Conservation (phyloP, 345 rosid genomes). For the Cardamine resedifolia region DNA sequence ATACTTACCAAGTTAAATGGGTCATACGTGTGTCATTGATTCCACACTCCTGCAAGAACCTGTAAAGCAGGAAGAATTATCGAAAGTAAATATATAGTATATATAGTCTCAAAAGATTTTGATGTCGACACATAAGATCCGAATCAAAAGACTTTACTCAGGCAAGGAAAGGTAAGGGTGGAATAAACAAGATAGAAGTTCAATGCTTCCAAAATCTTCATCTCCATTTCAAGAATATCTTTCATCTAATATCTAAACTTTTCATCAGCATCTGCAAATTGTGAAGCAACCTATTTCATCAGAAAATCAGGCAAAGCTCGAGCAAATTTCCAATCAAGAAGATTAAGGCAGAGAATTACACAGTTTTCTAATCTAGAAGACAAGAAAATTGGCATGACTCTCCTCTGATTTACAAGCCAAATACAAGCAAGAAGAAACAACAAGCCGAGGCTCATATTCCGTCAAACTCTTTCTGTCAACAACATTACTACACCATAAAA, state of each 20-base stretch:
- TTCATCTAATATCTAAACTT: slow-evolving; percentile 76
- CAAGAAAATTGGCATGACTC: slow-evolving; percentile 86
- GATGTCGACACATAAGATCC: neutral
- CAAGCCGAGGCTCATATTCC: slow-evolving; percentile 91
- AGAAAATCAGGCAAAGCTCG: slow-evolving; percentile 14
- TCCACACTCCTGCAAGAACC: slow-evolving; percentile 86
- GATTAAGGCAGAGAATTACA: slow-evolving; percentile 44
- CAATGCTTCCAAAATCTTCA: slow-evolving; percentile 95
- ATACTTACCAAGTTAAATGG: slow-evolving; percentile 74
- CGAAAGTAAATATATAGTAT: too few species aligned
- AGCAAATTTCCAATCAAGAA: neutral
- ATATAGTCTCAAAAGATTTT: neutral
- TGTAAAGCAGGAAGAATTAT: slow-evolving; percentile 27
- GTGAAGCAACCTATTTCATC: slow-evolving; percentile 28
- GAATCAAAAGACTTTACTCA: slow-evolving; percentile 52
- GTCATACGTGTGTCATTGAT: slow-evolving; percentile 66
- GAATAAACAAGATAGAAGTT: slow-evolving; percentile 84
- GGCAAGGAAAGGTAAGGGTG: slow-evolving; percentile 88
- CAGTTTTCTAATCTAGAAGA: slow-evolving; percentile 64
- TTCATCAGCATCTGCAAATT: slow-evolving; percentile 68
- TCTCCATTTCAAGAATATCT: slow-evolving; percentile 96
- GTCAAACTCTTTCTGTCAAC: slow-evolving; percentile 77
- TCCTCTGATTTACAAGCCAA: slow-evolving; percentile 98
- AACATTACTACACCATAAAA: neutral
- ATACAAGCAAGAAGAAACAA: slow-evolving; percentile 92